Evolutionary conservation across 129 eudicot genomes (phyloP).

Genomic region (Kitagawia praeruptora): DNA sequence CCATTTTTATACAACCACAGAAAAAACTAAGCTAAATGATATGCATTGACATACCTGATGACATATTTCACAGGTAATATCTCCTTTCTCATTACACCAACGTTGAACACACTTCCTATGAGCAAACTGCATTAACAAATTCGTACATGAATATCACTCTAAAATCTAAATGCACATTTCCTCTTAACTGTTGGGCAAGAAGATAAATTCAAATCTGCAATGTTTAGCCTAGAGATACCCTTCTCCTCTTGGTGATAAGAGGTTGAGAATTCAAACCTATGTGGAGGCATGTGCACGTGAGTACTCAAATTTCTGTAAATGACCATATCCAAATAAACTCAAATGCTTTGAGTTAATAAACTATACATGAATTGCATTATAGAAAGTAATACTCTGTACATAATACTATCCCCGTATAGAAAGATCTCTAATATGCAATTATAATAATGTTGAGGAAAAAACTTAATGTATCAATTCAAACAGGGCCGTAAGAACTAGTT

Average conservation of each 20-base stretch:
- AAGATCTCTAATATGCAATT: neutral
- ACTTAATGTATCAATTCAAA: neutral
- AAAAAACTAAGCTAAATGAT: neutral
- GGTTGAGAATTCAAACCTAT: neutral
- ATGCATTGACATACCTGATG: slow-evolving; percentile 48
- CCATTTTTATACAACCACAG: neutral
- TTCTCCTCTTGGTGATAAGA: neutral
- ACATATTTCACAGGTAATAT: slow-evolving; percentile 75
- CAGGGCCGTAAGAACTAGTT: neutral
- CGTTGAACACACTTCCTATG: slow-evolving; percentile 83
- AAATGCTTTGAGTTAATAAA: neutral
- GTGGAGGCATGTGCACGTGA: neutral
- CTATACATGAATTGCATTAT: neutral
- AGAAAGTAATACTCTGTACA: neutral
- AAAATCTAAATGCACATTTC: neutral
- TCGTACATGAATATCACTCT: neutral
- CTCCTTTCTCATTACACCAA: slow-evolving; percentile 86
- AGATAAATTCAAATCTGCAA: neutral
- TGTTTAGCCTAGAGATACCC: neutral
- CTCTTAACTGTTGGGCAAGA: neutral
- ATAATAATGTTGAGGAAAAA: no score
- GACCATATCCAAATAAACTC: neutral
- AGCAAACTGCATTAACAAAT: slow-evolving; percentile 50
- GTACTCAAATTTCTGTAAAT: neutral
- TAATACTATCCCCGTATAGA: neutral